Evolutionary conservation across 2,329 filamentous ascomycete species (phyloP), one percentile per base, ranked within the genome.

Genomic region (Penicillium sclerotiorum): DNA sequence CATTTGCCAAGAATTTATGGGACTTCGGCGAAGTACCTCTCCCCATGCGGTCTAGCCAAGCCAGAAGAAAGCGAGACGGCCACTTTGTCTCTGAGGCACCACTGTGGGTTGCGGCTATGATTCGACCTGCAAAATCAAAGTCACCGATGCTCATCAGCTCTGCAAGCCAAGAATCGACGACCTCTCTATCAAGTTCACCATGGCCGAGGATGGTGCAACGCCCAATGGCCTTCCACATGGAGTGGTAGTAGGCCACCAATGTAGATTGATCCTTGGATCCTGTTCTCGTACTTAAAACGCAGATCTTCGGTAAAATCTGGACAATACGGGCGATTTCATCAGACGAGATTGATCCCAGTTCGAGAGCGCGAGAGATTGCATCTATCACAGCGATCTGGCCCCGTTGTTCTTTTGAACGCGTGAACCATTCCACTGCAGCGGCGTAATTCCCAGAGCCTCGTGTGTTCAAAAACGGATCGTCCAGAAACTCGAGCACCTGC

Each of bases 141-240:
- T 58, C 15, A 51, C 48, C 23, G 44, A 49, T 52, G 27, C 52
- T 53, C 32, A 61, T 27, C 20, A 73, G 55, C 23, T 65, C 51
- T 8, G 55, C 51, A 27, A 73, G 55, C 70, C 70, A 74, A 8
- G 49, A 42, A 21, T 66, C 57, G 18, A 70, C 49, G 23, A 66
- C 53, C 2, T 57, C 46, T n/a, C 52, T 48, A 17, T 65, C 61
- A 45, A 75, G 50, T 43, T 74, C 67, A 20, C 50, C 55, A 25
- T 70, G 61, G 12, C 55, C 57, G 23, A 71, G 62, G 17, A 74
- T 63, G 41, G 62, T 62, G 44, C 69, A 74, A 12, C 54, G 54
- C 25, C 64, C 62, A 48, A 75, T 63, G 5, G 70, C 69, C 49
- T 63, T 57, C 71, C 72, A 75, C 52, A 75, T 63, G 2, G 55